A percentile compares a stretch with the other conserved stretches of the same genome.
Conservation (phyloP, 129 eudicot genomes). For the Flaveria sonorensis region DNA sequence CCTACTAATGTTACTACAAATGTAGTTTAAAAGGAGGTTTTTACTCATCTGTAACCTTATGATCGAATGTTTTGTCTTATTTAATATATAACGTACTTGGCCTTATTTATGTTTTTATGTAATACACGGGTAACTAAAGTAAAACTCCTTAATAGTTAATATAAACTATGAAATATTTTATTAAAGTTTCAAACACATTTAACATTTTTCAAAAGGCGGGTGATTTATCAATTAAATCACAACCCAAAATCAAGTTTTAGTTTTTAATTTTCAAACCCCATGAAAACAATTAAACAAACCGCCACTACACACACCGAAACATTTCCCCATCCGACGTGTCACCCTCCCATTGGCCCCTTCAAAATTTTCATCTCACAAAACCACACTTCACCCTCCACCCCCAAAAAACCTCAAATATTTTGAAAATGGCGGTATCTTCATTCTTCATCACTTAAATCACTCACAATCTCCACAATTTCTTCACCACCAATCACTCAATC, state of each 20-base stretch:
- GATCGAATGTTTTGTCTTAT: no score
- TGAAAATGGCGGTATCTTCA: constrained; percentile 49
- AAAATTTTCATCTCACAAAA: constrained; percentile 25
- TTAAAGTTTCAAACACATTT: no score
- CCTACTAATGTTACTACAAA: no score
- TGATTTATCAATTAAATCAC: constrained; percentile 23
- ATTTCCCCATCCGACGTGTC: constrained; percentile 27
- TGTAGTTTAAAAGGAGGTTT: no score
- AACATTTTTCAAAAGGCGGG: constrained; percentile 19
- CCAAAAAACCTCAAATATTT: not conserved
- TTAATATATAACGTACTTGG: no score
- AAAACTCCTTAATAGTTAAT: no score
- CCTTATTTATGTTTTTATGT: no score
- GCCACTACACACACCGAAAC: constrained; percentile 20
- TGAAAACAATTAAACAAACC: constrained; percentile 5
- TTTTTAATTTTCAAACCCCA: constrained; percentile 17
- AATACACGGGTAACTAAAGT: no score
- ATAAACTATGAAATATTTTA: no score
- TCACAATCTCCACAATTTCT: not conserved
- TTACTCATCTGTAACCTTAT: no score
- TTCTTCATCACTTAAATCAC: constrained; percentile 26
- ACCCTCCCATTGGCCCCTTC: constrained; percentile 17
- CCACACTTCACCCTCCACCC: not conserved
- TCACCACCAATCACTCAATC: not conserved
- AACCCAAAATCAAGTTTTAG: constrained; percentile 7